Conservation (phyloP, 805 yeast species). For the Monosporozyma yasuniensis region DNA sequence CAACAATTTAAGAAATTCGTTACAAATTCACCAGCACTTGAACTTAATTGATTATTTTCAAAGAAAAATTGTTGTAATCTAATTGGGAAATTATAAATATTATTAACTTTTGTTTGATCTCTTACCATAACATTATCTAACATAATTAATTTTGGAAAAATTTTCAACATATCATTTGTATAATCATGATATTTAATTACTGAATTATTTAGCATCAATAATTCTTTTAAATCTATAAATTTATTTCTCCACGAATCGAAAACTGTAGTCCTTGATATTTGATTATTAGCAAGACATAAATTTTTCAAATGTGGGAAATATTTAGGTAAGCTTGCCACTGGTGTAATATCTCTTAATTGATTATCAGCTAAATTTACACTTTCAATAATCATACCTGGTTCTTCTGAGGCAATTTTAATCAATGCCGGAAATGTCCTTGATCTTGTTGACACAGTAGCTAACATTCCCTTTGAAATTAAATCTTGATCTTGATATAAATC, state of each 20-base stretch:
- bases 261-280: slow-evolving; percentile 45
- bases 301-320: slow-evolving; percentile 71
- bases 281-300: slow-evolving; percentile 72
- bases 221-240: slow-evolving; percentile 62
- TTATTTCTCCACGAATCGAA: slow-evolving; percentile 74
- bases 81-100: slow-evolving; percentile 49
- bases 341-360: slow-evolving; percentile 49
- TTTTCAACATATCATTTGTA: slow-evolving; percentile 51
- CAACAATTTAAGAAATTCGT: slow-evolving; percentile 67
- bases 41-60: slow-evolving; percentile 64
- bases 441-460: slow-evolving; percentile 49
- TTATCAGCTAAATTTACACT: slow-evolving; percentile 66
- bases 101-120: slow-evolving; percentile 52
- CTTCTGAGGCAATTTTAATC: slow-evolving; percentile 66
- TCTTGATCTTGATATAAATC: slow-evolving; percentile 55
- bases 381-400: slow-evolving; percentile 40
- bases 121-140: slow-evolving; percentile 73
- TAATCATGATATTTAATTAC: slow-evolving; percentile 40
- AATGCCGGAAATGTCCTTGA: slow-evolving; percentile 86
- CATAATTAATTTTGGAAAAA: slow-evolving; percentile 73
- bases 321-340: slow-evolving; percentile 55
- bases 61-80: slow-evolving; percentile 60
- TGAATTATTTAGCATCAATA: slow-evolving; percentile 75
- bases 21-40: slow-evolving; percentile 66
- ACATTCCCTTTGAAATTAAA: slow-evolving; percentile 53